Evolutionary conservation across 345 rosid genomes (phyloP).

Genomic region (Ceriops zippeliana): DNA sequence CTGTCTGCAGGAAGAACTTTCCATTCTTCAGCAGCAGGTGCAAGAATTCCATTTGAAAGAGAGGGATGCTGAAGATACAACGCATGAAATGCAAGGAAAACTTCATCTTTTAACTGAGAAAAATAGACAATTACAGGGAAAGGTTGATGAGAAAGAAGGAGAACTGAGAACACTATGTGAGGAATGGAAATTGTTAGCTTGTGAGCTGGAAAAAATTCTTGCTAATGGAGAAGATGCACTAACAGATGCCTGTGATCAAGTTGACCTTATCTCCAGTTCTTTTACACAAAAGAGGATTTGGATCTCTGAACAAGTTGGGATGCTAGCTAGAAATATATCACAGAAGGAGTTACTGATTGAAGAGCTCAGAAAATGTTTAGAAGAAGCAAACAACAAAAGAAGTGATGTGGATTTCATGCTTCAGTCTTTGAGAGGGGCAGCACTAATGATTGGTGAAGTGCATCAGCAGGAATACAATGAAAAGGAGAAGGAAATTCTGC

Average conservation of each 20-base stretch:
- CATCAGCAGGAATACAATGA: constrained; percentile 74
- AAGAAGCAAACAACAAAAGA: constrained; percentile 69
- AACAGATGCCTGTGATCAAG: constrained; percentile 63
- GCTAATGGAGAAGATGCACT: constrained; percentile 63
- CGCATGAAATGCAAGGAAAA: constrained; percentile 51
- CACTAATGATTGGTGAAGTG: constrained; percentile 76
- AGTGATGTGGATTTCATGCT: constrained; percentile 75
- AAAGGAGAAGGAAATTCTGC: constrained; percentile 58
- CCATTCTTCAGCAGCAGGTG: constrained; percentile 72
- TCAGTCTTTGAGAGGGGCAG: constrained; percentile 81
- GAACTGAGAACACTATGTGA: constrained; percentile 51
- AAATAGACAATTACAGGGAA: constrained; percentile 45
- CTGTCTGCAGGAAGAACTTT: constrained; percentile 83
- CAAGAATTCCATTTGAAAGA: constrained; percentile 65
- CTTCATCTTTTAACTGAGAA: constrained; percentile 42
- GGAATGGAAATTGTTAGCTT: constrained; percentile 71
- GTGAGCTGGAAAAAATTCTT: constrained; percentile 73
- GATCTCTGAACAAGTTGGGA: constrained; percentile 82
- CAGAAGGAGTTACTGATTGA: constrained; percentile 74
- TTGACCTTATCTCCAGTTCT: constrained; percentile 55
- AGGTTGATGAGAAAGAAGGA: constrained; percentile 56
- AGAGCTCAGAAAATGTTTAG: constrained; percentile 76
- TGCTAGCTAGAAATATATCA: constrained; percentile 51
- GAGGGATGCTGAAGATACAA: constrained; percentile 41
- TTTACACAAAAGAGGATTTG: constrained; percentile 74